Percentiles rank a stretch among this genome's conserved stretches.
These are phyloP conservation scores for Alternaria panax DNA, from an alignment of 2,329 filamentous ascomycete genomes.

Conservation along the genomic window DNA sequence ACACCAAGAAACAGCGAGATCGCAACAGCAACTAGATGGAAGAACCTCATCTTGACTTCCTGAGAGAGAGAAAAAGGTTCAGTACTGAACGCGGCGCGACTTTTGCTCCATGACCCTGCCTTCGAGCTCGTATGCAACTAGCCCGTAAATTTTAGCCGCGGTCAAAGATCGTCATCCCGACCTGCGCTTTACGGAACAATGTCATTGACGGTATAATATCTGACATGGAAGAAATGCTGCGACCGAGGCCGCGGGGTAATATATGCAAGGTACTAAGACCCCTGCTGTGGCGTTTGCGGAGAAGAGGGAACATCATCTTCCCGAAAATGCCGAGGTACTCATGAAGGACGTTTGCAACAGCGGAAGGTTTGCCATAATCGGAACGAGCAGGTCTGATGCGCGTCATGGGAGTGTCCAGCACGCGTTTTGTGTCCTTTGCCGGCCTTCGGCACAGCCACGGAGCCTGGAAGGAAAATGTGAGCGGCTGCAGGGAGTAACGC, in stretches of 20 bases:
- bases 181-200: slow-evolving; percentile 1
- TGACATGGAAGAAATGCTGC: not conserved
- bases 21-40: slow-evolving; percentile 12
- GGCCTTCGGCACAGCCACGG: not conserved
- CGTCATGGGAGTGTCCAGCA: not conserved
- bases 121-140: not conserved
- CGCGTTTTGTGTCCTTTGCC: not conserved
- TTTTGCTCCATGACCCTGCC: not conserved
- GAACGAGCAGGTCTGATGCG: not conserved
- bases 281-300: slow-evolving; percentile 3
- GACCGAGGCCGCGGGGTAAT: slow-evolving; percentile 3
- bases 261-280: slow-evolving; percentile 18
- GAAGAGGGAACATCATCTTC: slow-evolving; percentile 3
- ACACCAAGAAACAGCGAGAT: slow-evolving; percentile 20
- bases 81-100: not conserved
- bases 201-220: slow-evolving; percentile 20
- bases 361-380: not conserved
- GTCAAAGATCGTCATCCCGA: not conserved
- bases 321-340: slow-evolving; percentile 11
- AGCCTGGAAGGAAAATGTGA: not conserved
- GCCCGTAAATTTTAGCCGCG: not conserved
- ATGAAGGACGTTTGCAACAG: not conserved
- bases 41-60: slow-evolving; percentile 17
- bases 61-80: not conserved
- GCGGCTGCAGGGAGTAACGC: not conserved